Evolutionary conservation across 306 rosid genomes (phyloP).

Genomic region (Quercus engelmannii): DNA sequence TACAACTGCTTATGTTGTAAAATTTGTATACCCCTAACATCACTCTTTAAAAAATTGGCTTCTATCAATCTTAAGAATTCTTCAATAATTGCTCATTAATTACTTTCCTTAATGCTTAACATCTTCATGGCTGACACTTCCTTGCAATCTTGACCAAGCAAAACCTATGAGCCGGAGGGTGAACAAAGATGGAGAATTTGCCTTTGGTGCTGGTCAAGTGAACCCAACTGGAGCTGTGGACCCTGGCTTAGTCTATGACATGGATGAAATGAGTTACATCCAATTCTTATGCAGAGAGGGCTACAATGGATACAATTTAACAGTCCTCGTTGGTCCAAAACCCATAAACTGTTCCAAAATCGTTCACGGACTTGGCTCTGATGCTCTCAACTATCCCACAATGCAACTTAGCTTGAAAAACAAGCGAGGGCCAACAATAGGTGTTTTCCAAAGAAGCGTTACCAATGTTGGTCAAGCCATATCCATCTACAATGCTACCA

Average conservation of each 20-base stretch:
- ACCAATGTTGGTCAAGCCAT: constrained; percentile 72
- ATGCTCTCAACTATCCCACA: constrained; percentile 76
- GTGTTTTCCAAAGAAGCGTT: constrained; percentile 55
- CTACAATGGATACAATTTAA: constrained; percentile 42
- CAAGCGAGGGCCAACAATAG: constrained; percentile 23
- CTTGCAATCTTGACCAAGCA: constrained; percentile 41
- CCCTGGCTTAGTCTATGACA: constrained; percentile 81
- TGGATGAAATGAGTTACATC: constrained; percentile 50
- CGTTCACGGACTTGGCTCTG: constrained; percentile 60
- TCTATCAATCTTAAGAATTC: background rate
- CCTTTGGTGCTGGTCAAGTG: constrained; percentile 78
- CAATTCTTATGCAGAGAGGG: constrained; percentile 86
- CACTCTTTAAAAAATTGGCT: background rate
- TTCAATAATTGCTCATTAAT: background rate
- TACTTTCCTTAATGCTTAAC: constrained; percentile 1
- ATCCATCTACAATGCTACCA: constrained; percentile 51
- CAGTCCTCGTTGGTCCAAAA: constrained; percentile 43
- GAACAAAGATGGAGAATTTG: constrained; percentile 64
- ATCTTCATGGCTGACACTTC: constrained; percentile 9
- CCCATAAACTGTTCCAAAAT: constrained; percentile 61
- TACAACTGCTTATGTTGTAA: no score
- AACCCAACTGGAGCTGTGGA: constrained; percentile 56
- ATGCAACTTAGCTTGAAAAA: constrained; percentile 51
- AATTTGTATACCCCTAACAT: background rate
- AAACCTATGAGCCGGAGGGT: constrained; percentile 60